Evolutionary conservation across 495 filamentous ascomycete genomes (phyloP), one percentile per base, ranked within the genome.

Genomic region (Daldinia bambusicola): DNA sequence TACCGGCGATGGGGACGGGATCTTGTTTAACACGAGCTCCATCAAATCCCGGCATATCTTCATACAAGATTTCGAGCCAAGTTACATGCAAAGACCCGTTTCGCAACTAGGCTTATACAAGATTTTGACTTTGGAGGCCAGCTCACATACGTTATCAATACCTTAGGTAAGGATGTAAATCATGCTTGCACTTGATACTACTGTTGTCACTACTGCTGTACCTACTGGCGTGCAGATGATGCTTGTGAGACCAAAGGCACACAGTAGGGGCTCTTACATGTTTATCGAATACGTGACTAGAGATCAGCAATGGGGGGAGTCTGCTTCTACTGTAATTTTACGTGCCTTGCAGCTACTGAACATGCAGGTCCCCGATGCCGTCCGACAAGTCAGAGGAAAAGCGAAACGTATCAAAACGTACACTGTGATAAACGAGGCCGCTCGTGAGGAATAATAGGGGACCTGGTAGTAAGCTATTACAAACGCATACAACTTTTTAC

Each of bases 341-440:
- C 20, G 38, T 66, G 43, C 71, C 67, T 71, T 67, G 67, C 63
- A 74, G 67, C 59, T 67, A 40, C 67, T 70, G 62, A 61, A 34
- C 13, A 70, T 63, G 71, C 67, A 64, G 62, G 67, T 67, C 64
- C 40, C 71, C 67, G 71, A 61, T 66, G 62, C 67, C 55, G 71
- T 74, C 66, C 63, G 63, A 74, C 71, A 26, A 40, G 6, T 32
- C 18, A 70, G 66, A 63, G 55, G 16, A 41, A 40, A 14, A 51
- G 36, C 63, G 63, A 43, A 43, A 66, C 61, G 41, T 48, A 60
- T 56, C 22, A 8, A 41, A 40, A 30, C 18, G 31, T 65, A 18
- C 20, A 41, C 30, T 36, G 26, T 34, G n/a, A 9, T 59, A n/a
- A 41, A 36, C 20, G 8, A 14, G 31, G 26, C n/a, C 26, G 37